Percentiles rank a stretch among this genome's conserved stretches.
Evolutionary conservation across 768 basidiomycete species (phyloP).

Genomic region (Serendipita sp.): DNA sequence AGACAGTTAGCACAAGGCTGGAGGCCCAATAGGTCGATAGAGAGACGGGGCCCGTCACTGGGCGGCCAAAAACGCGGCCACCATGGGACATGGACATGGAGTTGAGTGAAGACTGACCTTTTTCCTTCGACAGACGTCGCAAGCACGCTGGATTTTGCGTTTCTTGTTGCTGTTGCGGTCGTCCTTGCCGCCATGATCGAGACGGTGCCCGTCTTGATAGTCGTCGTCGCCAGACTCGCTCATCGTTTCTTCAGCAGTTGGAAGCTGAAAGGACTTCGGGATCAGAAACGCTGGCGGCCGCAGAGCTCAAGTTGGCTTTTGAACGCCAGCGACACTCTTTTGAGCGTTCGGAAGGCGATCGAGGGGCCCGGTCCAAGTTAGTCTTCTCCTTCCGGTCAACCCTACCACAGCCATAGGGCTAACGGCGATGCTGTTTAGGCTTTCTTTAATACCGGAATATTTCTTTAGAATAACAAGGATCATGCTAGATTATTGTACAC

Average conservation of each 20-base stretch:
- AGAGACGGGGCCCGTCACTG: slow-evolving; percentile 43
- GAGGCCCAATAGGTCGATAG: slow-evolving; percentile 19
- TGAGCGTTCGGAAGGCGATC: no score
- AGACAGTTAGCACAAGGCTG: neutral
- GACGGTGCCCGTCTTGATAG: slow-evolving; percentile 8
- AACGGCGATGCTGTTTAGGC: no score
- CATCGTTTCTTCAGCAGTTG: neutral
- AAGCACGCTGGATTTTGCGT: slow-evolving; percentile 58
- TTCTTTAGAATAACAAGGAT: no score
- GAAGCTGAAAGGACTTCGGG: no score
- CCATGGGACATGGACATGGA: neutral
- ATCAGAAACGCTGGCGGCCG: no score
- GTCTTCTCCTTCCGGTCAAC: no score
- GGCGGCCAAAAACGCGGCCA: slow-evolving; percentile 10
- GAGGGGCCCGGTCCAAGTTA: no score
- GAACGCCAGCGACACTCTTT: no score
- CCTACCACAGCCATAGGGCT: no score
- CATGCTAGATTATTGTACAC: no score
- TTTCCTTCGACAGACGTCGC: slow-evolving; percentile 70
- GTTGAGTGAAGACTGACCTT: slow-evolving; percentile 39
- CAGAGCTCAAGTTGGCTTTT: no score
- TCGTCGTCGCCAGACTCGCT: slow-evolving; percentile 12
- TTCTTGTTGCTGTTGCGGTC: slow-evolving; percentile 35
- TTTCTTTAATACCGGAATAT: no score
- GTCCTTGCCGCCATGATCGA: slow-evolving; percentile 4